phyloP scores from a whole-genome alignment of 75 land plant species.

The Isoetes taiwanensis region DNA sequence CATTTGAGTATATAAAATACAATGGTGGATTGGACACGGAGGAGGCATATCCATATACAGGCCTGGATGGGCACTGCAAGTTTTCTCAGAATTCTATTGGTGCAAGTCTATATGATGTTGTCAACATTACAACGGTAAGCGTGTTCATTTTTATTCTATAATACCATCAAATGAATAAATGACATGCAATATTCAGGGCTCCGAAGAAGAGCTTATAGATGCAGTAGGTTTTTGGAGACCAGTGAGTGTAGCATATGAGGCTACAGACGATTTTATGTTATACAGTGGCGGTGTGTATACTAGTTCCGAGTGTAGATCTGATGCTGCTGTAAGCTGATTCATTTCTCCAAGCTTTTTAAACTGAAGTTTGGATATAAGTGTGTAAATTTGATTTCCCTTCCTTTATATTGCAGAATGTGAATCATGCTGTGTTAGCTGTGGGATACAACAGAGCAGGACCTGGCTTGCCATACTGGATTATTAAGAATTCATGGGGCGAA shows the following conservation, averaged over 20 bases:
- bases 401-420: slow-evolving; percentile 61
- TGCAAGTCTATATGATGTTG: slow-evolving; percentile 62
- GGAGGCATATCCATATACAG: slow-evolving; percentile 81
- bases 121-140: slow-evolving; percentile 84
- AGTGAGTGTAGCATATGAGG: slow-evolving; percentile 93
- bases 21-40: slow-evolving; percentile 97
- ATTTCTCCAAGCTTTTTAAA: neutral
- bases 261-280: slow-evolving; percentile 43
- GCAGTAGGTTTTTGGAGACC: slow-evolving; percentile 85
- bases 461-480: slow-evolving; percentile 76
- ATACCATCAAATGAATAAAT: neutral
- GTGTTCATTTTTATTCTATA: neutral
- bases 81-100: slow-evolving; percentile 56
- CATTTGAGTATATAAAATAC: slow-evolving; percentile 86
- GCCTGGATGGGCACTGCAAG: slow-evolving; percentile 55
- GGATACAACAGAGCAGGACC: slow-evolving; percentile 61
- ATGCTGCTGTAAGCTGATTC: slow-evolving; percentile 49
- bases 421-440: slow-evolving; percentile 94
- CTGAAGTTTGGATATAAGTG: neutral
- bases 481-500: slow-evolving; percentile 94
- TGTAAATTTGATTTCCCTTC: neutral
- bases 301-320: slow-evolving; percentile 39
- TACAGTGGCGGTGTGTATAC: slow-evolving; percentile 77
- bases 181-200: slow-evolving; percentile 27
- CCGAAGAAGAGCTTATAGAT: slow-evolving; percentile 82